Evolutionary conservation across 345 rosid species (phyloP), one percentile per base, ranked within the genome.

Genomic region (Eucalyptus brandiana): DNA sequence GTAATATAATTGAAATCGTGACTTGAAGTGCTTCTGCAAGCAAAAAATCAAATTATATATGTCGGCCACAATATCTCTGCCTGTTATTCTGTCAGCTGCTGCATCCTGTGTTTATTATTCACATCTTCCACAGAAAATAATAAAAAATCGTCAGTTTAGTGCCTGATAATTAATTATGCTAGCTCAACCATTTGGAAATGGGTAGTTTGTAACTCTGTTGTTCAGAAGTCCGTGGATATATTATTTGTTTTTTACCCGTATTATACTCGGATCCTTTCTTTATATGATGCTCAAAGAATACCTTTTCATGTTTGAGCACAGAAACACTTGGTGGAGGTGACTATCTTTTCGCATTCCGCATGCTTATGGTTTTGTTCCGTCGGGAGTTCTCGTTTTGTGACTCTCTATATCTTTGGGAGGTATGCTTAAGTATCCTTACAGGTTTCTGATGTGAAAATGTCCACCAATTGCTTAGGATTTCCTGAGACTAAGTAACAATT

Each of bases 331-430:
- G 99, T 86, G 99, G 98, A 91, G 99, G 99, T 86, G 98, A 97
- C 94, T 98, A 98, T 91, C 94, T 97, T 87, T 98, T 98, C 88
- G 99, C 99, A 42, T 92, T 98, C 91, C 93, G 99, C 86, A 98
- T 98, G 99, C 96, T 98, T 47, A 96, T 98, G 99, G 99, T 98
- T 86, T 91, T 95, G 80, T 98, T 98, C 91, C 96, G 99, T 45
- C 94, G 99, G 88, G 99, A 98, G 90, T 97, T 98, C 93, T 98
- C 99, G 0, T 97, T 97, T 89, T 93, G 99, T 8, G 99, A 98
- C 91, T 97, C 99, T 2, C 95, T 98, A 87, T 97, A 96, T 93
- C 97, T 98, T 9, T 98, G 99, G 99, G 99, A 98, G 99, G 99
- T 97, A 97, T 90, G 40, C 28, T 40, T 76, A 76, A 76, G 47